Conservation (phyloP, 2,329 filamentous ascomycete genomes). For the Stachybotrys elegans region DNA sequence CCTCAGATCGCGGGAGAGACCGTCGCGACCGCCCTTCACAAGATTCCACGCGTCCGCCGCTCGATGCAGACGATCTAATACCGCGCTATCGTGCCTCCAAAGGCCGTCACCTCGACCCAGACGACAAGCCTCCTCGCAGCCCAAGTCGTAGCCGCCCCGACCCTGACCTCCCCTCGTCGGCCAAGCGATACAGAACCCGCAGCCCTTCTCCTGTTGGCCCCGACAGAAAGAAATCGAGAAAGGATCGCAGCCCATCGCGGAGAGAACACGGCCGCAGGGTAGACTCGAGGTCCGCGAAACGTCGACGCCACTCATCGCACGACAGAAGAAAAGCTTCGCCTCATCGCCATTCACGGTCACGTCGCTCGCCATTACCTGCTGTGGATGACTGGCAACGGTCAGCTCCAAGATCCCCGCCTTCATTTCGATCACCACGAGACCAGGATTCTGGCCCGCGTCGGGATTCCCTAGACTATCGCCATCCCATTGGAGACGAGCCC, state of each 20-base stretch:
- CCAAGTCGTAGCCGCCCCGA: conserved; percentile 27
- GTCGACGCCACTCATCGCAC: conserved; percentile 25
- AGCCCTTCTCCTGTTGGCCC: conserved; percentile 32
- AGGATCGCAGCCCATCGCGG: conserved; percentile 30
- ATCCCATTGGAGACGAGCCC: conserved; percentile 12
- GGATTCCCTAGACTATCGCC: conserved; percentile 17
- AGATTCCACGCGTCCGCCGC: conserved; percentile 18
- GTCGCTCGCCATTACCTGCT: conserved; percentile 19
- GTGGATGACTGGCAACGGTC: conserved; percentile 11
- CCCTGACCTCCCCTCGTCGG: conserved; percentile 29
- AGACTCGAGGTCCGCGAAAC: conserved; percentile 25
- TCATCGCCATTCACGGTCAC: conserved; percentile 21
- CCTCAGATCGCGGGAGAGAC: conserved; percentile 32
- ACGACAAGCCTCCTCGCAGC: conserved; percentile 25
- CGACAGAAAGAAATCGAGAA: conserved; percentile 35
- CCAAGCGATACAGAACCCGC: conserved; percentile 37
- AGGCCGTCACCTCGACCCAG: conserved; percentile 22
- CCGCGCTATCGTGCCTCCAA: conserved; percentile 30
- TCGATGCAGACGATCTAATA: conserved; percentile 31
- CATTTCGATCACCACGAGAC: conserved; percentile 18
- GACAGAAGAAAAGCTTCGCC: conserved; percentile 25
- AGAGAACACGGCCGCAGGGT: conserved; percentile 33
- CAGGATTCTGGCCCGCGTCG: conserved; percentile 19
- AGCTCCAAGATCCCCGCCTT: conserved; percentile 9
- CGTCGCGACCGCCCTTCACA: conserved; percentile 20